phyloP scores from a whole-genome alignment of 2,329 filamentous ascomycete genomes.

The Neopestalotiopsis sp. region DNA sequence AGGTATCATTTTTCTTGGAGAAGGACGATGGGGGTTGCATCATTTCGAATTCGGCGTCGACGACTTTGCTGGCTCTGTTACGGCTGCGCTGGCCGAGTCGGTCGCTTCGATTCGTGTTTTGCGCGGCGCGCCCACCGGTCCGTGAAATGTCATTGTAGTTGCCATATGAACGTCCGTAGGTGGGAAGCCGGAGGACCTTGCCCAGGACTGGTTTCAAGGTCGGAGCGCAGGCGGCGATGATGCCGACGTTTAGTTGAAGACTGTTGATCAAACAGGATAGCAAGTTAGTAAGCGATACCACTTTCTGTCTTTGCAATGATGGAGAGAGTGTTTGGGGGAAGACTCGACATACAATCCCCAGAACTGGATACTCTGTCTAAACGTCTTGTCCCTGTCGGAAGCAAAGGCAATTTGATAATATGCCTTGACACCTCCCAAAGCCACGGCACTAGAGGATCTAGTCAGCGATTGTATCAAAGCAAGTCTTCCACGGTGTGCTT shows the following conservation, averaged over 20 bases:
- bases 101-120: background rate
- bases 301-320: too few relatives aligned
- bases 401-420: conserved; percentile 41
- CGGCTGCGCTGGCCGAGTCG: background rate
- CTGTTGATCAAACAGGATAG: background rate
- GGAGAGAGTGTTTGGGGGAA: too few relatives aligned
- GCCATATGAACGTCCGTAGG: background rate
- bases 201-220: conserved; percentile 14
- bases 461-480: background rate
- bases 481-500: background rate
- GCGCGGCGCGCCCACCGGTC: background rate
- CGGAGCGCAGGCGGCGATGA: conserved; percentile 16
- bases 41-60: conserved; percentile 4
- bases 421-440: conserved; percentile 44
- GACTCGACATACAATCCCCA: conserved; percentile 18
- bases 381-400: conserved; percentile 37
- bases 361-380: conserved; percentile 26
- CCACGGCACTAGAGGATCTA: conserved; percentile 17
- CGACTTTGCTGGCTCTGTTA: background rate
- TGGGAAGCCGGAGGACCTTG: background rate
- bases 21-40: conserved; percentile 1
- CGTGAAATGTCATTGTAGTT: conserved; percentile 11
- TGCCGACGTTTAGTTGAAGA: conserved; percentile 16
- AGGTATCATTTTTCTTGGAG: background rate
- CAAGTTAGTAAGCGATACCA: background rate